phyloP scores from a whole-genome alignment of 768 basidiomycete genomes.

The Mycena maculata region DNA sequence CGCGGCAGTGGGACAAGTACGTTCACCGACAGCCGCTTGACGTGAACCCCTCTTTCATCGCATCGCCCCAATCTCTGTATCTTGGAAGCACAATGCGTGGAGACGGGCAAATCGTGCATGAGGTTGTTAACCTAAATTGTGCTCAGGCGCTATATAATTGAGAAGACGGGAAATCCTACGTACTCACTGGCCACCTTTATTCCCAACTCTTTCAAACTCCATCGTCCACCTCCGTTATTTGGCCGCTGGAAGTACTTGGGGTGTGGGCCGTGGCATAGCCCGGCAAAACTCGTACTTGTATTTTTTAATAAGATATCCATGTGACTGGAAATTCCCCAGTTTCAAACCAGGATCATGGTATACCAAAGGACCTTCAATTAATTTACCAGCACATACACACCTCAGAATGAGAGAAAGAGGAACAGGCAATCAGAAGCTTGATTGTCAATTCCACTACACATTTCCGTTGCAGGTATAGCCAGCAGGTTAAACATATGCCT shows the following conservation, averaged over 20 bases:
- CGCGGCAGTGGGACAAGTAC: neutral
- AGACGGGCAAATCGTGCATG: neutral
- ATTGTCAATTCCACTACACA: too few relatives aligned
- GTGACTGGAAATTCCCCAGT: too few relatives aligned
- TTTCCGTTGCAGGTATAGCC: too few relatives aligned
- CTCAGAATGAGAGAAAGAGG: too few relatives aligned
- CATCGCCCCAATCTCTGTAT: neutral
- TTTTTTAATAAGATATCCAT: too few relatives aligned
- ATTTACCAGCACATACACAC: too few relatives aligned
- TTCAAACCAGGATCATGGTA: too few relatives aligned
- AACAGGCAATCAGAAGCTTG: too few relatives aligned
- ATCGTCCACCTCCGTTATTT: neutral
- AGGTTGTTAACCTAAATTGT: neutral
- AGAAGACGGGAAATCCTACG: neutral
- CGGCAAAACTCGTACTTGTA: too few relatives aligned
- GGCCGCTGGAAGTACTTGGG: conserved; percentile 9
- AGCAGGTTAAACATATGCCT: too few relatives aligned
- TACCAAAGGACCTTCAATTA: too few relatives aligned
- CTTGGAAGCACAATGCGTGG: neutral
- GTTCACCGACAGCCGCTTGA: neutral
- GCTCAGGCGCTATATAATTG: neutral
- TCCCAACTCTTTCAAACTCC: neutral
- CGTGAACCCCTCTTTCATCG: neutral
- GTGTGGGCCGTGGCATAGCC: too few relatives aligned
- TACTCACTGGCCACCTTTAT: neutral